Evolutionary conservation across 106 monocot species (phyloP), one percentile per base, ranked within the genome.

Genomic region (Agapanthus africanus): DNA sequence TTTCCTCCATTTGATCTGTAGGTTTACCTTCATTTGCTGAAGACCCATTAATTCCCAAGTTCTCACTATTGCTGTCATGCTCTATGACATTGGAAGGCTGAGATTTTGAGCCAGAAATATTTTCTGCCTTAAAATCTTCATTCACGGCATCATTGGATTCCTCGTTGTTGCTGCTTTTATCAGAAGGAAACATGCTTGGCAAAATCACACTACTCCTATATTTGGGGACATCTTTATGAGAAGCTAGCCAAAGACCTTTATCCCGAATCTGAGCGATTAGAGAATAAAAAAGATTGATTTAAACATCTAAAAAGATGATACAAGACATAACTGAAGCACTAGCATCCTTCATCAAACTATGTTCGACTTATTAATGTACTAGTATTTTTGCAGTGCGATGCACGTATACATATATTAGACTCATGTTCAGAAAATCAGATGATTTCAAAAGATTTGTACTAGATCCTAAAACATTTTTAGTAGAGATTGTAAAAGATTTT

Each of bases 141-240:
- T 47, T 44, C 14, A 23, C 30, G 60, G 14, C 71, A 68, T 28
- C 47, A 69, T 23, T 21, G 50, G 63, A 30, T 25, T 54, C 40
- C 15, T 19, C 63, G 32, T 68, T 51, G 70, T 35, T 54, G 73
- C 36, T 77, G 33, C 51, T 76, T 77, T 63, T 68, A 41, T 76
- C 72, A 73, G 79, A 80, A 68, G 90, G 90, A 82, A 99, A 99
- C 90, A 99, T 99, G 63, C 99, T 99, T 21, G 80, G 84, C 62
- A 79, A 46, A 70, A 99, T 81, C 50, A 69, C 80, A 73, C 65
- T 60, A 73, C 71, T 93, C 50, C 99, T 83, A 75, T 79, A 70
- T 38, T 25, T 70, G 21, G 87, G 89, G 14, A 93, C 91, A 68
- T 90, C 77, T 74, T 78, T 74, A 69, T 81, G 85, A 27, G 82